Evolutionary conservation across 257 asterid species (phyloP), one percentile per base, ranked within the genome.

Genomic region (Primulina huaijiensis): DNA sequence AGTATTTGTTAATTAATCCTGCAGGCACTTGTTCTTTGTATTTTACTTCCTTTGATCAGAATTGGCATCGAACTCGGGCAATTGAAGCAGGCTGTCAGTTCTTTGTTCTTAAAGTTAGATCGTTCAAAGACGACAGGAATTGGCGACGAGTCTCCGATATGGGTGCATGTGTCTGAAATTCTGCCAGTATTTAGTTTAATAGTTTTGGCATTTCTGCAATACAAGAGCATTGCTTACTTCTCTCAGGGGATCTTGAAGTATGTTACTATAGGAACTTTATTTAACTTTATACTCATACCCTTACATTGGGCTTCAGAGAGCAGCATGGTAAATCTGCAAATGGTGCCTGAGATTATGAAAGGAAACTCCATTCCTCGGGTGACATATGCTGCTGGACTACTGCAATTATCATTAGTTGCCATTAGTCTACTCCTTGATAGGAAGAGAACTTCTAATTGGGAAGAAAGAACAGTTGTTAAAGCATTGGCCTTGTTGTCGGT

Each of bases 61-160:
- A 75, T 90, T 77, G 87, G 95, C 23, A 90, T 90, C 38, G 97
- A 90, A 79, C 70, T 85, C 57, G 89, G 89, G 71, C 89, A 85
- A 62, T 56, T 85, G 70, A 82, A 85, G 82, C 87, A 85, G 76
- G 89, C 89, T 59, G 89, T 82, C 69, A 82, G 77, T 78, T 85
- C 89, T 71, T 72, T 80, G 63, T 85, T 85, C 85, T 70, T 85
- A 70, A 85, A 85, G 70, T 76, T 80, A 35, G 81, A 85, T 74
- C 82, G 88, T 70, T 86, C 96, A 70, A 82, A 81, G 81, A 85
- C 79, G 34, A 70, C 77, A 67, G 89, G 89, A 72, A 69, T 89
- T 67, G 77, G 52, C 17, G 69, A 65, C 16, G 80, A 81, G 72
- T 83, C 92, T 75, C 78, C 74, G 72, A 66, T 89, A 68, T 77